These are phyloP conservation scores for Phyllosticta ampelicida DNA, from an alignment of 2,329 filamentous ascomycete species.

Conservation along the genomic window DNA sequence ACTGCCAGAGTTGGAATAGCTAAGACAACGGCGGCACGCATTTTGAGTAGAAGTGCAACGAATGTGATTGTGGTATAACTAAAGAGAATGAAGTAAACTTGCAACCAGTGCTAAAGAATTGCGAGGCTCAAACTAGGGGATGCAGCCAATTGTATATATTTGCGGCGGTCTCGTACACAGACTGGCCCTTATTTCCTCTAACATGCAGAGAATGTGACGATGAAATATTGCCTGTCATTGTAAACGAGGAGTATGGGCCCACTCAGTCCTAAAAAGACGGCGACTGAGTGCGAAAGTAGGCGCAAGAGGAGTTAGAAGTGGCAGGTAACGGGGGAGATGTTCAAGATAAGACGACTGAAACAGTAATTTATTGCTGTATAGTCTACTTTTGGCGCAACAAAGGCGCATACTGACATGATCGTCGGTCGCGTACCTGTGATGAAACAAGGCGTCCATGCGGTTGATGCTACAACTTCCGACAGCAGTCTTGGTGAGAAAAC, in stretches of 20 bases:
- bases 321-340: neutral
- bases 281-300: neutral
- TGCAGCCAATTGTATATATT: neutral
- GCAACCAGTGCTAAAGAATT: neutral
- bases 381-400: neutral
- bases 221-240: neutral
- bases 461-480: neutral
- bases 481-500: neutral
- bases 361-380: neutral
- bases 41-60: neutral
- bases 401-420: neutral
- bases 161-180: neutral
- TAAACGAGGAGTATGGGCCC: neutral
- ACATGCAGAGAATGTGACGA: neutral
- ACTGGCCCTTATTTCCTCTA: neutral
- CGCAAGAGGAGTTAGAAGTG: neutral
- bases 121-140: neutral
- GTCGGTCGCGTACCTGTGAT: neutral
- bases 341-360: neutral
- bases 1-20: neutral
- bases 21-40: slow-evolving; percentile 1
- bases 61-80: neutral
- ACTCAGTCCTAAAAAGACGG: neutral
- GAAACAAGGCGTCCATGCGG: neutral
- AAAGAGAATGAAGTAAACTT: neutral